Evolutionary conservation across 352 stramenopile genomes (phyloP), one percentile per base, ranked within the genome.

Genomic region (Globisporangium emineosum): DNA sequence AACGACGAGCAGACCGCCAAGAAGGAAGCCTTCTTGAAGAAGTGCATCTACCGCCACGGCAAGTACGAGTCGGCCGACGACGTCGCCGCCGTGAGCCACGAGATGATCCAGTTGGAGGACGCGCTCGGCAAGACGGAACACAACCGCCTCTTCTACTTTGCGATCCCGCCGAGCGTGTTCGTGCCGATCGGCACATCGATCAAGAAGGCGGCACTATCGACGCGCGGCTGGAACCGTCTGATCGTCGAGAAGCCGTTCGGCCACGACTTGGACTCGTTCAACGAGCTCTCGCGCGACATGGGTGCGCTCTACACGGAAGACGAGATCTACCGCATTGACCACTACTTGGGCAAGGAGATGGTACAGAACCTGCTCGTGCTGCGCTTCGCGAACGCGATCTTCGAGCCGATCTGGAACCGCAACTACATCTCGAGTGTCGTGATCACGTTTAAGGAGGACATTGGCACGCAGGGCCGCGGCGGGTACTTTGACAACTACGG

Each of bases 241-340:
- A 97, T 99, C 53, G 86, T 99, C 5, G 97, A 99, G 77, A 99
- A 99, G 75, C 97, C 98, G 0, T 99, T 99, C 73, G 97, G 98
- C 54, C 86, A 96, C 54, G 97, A 99, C 75, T 81, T 97, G 49
- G 76, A 90, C 62, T 97, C 83, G 35, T 98, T 97, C 71, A 82
- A 94, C 67, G 81, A 98, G 64, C 83, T 99, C 12, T 89, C 96
- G 50, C 54, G 72, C 51, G 88, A 95, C 55, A 89, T 99, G 70
- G 73, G 79, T 2, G 73, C 82, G 57, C 78, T 98, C 30, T 94
- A 90, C 67, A 65, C 45, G 17, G 86, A 94, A 67, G 79, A 97
- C 61, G 85, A 97, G 69, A 87, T 99, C 59, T 99, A 98, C 79
- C 91, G 97, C 52, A 99, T 99, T 69, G 97, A 99, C 77, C 97